Base-by-base conservation (phyloP, 805 yeast genomes). In the Ogataea siamensis region DNA sequence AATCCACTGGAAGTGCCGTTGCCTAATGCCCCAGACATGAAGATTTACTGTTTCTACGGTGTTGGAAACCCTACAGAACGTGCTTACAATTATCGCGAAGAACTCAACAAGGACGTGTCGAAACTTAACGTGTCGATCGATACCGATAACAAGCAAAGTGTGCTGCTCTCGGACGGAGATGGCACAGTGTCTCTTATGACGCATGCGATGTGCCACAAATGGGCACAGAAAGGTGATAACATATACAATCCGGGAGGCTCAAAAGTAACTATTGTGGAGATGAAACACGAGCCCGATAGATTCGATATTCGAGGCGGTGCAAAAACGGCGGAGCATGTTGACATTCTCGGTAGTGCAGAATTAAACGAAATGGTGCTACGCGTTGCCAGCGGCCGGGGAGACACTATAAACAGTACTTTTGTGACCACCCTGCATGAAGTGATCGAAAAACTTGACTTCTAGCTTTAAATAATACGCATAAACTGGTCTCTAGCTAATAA, bases 271-370 rank as follows among this genome's bases (percentile, higher is more conserved):
- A 71, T 88, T 33, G 96, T 91, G 10, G 99, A 93, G 63, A 83
- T 93, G 67, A 74, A 76, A 53, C 96, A 93, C 55, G 94, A 89
- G 57, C 99, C 99, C 0, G 95, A 87, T 55, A 67, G 86, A 49
- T 88, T 85, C 53, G 99, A 93, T 64, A 85, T 93, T 22, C 74
- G 99, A 48, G 99, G 99, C 17, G 99, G 99, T 10, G 94, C 96
- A 8, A 85, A 84, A 58, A 91, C 97, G 1, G 97, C 98, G 1
- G 99, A 93, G 54, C 99, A 93, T 61, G 99, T 93, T 19, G 99
- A 93, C 58, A 89, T 93, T 32, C 68, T 93, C 32, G 99, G 99
- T 2, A 80, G 95, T 46, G 87, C 97, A 1, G 95, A 83, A 55
- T 67, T 93, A 58, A 93, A 93, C 57, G 99, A 93, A 55, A 66